Evolutionary conservation across 257 asterid species (phyloP).

Genomic region (Parsonsia alboflavescens): DNA sequence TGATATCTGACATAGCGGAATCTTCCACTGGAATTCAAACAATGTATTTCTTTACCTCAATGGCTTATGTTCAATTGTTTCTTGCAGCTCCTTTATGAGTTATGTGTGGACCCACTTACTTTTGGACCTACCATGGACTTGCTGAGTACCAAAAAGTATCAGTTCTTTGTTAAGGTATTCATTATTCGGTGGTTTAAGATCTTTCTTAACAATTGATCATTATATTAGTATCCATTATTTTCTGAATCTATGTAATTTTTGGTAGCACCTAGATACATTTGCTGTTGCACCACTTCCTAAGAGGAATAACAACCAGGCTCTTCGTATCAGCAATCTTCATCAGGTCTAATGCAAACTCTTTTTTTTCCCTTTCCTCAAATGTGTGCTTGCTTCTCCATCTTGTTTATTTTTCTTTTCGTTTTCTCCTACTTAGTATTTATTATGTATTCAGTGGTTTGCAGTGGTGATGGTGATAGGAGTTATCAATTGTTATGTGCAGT

Average conservation of each 20-base stretch:
- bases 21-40: neutral
- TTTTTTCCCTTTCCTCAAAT: neutral
- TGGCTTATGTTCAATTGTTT: constrained; percentile 26
- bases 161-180: constrained; percentile 76
- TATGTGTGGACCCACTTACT: constrained; percentile 82
- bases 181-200: constrained; percentile 1
- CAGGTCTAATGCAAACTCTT: constrained; percentile 43
- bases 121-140: constrained; percentile 76
- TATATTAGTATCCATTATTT: neutral
- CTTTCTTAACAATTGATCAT: neutral
- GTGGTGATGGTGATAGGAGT: neutral
- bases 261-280: constrained; percentile 72
- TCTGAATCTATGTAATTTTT: constrained; percentile 4
- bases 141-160: constrained; percentile 70
- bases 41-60: constrained; percentile 9
- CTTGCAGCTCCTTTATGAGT: constrained; percentile 78
- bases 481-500: neutral
- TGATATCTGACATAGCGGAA: neutral
- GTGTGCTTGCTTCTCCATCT: neutral
- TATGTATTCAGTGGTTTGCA: neutral
- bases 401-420: neutral
- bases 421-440: constrained; percentile 1
- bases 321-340: constrained; percentile 91
- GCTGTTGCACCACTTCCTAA: constrained; percentile 80
- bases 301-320: constrained; percentile 59